A percentile compares a stretch with the other conserved stretches of the same genome.
Conservation (phyloP, 2,329 filamentous ascomycete species). For the Fusarium floridanum region DNA sequence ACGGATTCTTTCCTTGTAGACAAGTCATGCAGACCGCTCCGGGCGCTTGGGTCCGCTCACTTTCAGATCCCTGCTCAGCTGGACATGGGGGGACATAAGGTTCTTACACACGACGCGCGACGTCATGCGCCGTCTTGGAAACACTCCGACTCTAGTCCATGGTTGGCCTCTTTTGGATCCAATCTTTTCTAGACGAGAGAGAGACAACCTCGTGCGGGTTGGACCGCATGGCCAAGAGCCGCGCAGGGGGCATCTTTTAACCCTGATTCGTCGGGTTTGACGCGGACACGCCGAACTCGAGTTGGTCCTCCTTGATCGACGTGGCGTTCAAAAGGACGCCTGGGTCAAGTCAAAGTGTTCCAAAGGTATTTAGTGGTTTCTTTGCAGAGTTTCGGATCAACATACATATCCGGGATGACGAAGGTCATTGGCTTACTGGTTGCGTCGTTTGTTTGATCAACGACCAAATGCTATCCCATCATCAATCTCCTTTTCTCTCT, state of each 20-base stretch:
- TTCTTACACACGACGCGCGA: constrained; percentile 22
- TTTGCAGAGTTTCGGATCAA: constrained; percentile 22
- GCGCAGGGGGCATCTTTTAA: not conserved
- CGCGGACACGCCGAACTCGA: constrained; percentile 34
- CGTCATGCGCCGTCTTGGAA: constrained; percentile 14
- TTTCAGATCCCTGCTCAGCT: constrained; percentile 38
- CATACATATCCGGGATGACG: constrained; percentile 1
- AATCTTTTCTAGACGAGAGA: not conserved
- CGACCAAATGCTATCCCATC: not conserved
- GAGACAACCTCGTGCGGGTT: not conserved
- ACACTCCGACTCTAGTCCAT: not conserved
- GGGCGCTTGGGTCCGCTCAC: constrained; percentile 26
- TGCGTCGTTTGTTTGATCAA: not conserved
- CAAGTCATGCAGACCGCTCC: constrained; percentile 11
- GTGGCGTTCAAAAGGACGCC: constrained; percentile 5
- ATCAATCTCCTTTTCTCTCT: not conserved
- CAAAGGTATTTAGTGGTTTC: constrained; percentile 13
- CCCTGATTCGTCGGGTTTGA: constrained; percentile 26
- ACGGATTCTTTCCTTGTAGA: not conserved
- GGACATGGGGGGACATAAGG: constrained; percentile 31
- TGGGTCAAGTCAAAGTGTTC: not conserved
- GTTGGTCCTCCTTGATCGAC: constrained; percentile 18
- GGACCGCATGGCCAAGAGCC: constrained; percentile 25
- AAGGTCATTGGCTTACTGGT: constrained; percentile 19
- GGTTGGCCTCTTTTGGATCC: constrained; percentile 28